These are phyloP conservation scores for Nitzschia putrida DNA, from an alignment of 108 stramenopile species.

Conservation along the genomic window DNA sequence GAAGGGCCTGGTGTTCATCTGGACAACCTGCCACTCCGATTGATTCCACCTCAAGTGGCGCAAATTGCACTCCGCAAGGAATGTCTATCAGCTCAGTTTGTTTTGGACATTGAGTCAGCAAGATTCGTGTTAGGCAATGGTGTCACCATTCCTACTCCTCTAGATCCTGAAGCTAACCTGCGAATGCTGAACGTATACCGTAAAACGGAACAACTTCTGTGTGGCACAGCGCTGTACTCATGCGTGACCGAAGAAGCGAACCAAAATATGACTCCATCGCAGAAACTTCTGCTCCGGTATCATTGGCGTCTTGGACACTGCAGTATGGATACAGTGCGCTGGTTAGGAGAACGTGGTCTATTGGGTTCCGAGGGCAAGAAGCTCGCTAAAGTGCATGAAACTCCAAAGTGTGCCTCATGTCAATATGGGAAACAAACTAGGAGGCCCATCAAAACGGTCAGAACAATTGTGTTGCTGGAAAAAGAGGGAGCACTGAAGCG, in stretches of 20 bases:
- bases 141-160: background rate
- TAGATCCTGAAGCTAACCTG: background rate
- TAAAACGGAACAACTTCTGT: background rate
- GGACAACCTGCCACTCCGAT: background rate
- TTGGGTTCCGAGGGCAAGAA: too few species aligned
- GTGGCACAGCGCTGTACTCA: background rate
- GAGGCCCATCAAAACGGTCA: background rate
- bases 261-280: slow-evolving; percentile 39
- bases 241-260: slow-evolving; percentile 28
- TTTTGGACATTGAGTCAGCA: too few species aligned
- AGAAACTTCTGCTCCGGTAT: slow-evolving; percentile 44
- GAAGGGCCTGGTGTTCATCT: background rate
- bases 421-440: slow-evolving; percentile 24
- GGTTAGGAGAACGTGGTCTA: background rate
- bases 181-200: background rate
- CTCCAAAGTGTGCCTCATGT: slow-evolving; percentile 30
- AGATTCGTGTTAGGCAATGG: too few species aligned
- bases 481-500: background rate
- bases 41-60: slow-evolving; percentile 7
- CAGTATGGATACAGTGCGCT: slow-evolving; percentile 7
- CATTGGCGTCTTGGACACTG: slow-evolving; percentile 41
- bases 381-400: background rate
- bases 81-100: too few species aligned
- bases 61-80: too few species aligned
- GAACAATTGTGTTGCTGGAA: background rate